Percentiles rank a stretch among this genome's conserved stretches.
These are phyloP conservation scores for Naganishia onofrii DNA, from an alignment of 768 basidiomycete species.

Conservation along the genomic window DNA sequence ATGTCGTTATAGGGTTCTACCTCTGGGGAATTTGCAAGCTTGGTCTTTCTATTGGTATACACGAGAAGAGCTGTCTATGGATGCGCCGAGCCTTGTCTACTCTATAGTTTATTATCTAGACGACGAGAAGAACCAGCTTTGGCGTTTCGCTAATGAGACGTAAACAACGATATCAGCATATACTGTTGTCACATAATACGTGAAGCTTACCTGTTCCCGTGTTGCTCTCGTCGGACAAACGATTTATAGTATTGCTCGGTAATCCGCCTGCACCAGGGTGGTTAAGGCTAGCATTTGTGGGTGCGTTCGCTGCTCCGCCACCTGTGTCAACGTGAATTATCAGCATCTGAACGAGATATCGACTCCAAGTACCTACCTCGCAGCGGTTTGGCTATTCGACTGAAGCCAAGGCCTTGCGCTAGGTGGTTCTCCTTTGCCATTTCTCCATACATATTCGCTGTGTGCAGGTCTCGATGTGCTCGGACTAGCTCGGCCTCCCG, in stretches of 20 bases:
- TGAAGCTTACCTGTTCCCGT: conserved; percentile 6
- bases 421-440: conserved; percentile 73
- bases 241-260: neutral
- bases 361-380: conserved; percentile 58
- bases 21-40: neutral
- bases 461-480: conserved; percentile 46
- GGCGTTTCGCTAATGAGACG: conserved; percentile 22
- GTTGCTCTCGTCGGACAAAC: conserved; percentile 5
- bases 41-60: neutral
- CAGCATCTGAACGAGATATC: neutral
- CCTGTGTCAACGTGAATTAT: neutral
- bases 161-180: neutral
- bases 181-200: neutral
- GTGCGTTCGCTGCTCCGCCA: conserved; percentile 1
- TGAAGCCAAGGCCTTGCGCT: conserved; percentile 64
- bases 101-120: neutral
- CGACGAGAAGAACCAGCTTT: conserved; percentile 29
- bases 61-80: neutral
- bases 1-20: neutral
- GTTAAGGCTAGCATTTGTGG: neutral
- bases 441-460: conserved; percentile 43
- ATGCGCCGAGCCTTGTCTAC: neutral
- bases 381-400: conserved; percentile 87
- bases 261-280: neutral
- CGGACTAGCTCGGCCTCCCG: conserved; percentile 90